Base-by-base conservation (phyloP, 2,329 filamentous ascomycete species). In the Cladosporium sp. region DNA sequence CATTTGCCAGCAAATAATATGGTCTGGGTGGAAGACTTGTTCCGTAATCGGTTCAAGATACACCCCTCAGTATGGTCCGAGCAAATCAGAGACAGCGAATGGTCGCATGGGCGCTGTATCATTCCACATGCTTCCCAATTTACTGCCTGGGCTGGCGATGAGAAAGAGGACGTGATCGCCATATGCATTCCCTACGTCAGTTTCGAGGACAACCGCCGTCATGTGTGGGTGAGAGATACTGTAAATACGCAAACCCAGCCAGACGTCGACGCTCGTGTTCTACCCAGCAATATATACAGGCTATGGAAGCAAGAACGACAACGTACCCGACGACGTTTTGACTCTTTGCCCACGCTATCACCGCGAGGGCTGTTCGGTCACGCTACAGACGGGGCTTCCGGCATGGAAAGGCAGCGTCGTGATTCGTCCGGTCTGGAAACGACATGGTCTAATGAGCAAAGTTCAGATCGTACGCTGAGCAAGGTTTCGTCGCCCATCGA, bases 41-140 rank as follows among this genome's bases (percentile, higher is more conserved):
- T 84, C 15, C 78, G 80, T 1, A 84, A 84, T 55, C 74, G 74
- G 7, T 84, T 84, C 56, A 78, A 84, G 22, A 81, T 84, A 61
- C 22, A 42, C 15, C 40, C 25, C 4, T 19, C 25, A 6, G n/a
- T 32, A 6, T 42, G 40, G 40, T 30, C 40, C 19, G 40, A 42
- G 8, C 40, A 30, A 6, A 4, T 42, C 40, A 16, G 40, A 11
- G 25, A 42, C 16, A 42, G 40, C n/a, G 25, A 77, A 79, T 35
- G 79, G 79, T 0, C 75, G 76, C n/a, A 73, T 73, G 16, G 81
- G 84, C 60, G 75, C 82, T 2, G 78, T 82, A 59, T 77, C 76
- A 1, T 84, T 82, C 66, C 84, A 83, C 58, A 78, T 79, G 0
- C 61, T 84, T 2, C 79, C 81, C 57, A 76, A 77, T 53, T 81